Conservation (phyloP, 768 basidiomycete genomes). For the Postia placenta region DNA sequence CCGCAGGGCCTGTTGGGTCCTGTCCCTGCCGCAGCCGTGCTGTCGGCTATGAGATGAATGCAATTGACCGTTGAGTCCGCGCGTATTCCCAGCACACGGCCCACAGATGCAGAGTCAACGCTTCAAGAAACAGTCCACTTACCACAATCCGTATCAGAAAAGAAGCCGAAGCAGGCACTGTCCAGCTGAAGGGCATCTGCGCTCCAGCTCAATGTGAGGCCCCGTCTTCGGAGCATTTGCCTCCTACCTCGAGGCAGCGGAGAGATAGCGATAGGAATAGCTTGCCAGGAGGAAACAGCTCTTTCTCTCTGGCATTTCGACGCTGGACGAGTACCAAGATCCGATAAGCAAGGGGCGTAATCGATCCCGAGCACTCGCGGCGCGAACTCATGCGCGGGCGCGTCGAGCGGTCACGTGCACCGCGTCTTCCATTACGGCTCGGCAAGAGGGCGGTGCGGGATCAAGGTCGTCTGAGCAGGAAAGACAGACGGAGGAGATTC, state of each 20-base stretch:
- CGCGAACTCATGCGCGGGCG: neutral
- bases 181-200: neutral
- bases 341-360: conserved; percentile 9
- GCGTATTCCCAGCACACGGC: neutral
- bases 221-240: conserved; percentile 2
- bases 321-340: conserved; percentile 6
- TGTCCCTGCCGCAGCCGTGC: too few species aligned
- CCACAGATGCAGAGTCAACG: neutral
- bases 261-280: conserved; percentile 1
- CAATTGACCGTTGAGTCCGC: too few species aligned
- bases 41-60: too few species aligned
- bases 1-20: too few species aligned
- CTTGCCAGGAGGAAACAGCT: neutral
- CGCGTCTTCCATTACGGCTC: conserved; percentile 1
- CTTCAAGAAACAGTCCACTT: neutral
- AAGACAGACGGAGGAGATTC: conserved; percentile 1
- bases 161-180: conserved; percentile 4
- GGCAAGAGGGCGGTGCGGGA: too few species aligned
- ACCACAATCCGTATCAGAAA: neutral
- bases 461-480: too few species aligned
- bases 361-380: conserved; percentile 1
- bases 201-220: neutral
- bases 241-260: conserved; percentile 4
- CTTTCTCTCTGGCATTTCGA: neutral
- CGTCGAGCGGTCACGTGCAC: conserved; percentile 2